Evolutionary conservation across 2,329 filamentous ascomycete species (phyloP), one percentile per base, ranked within the genome.

Genomic region (Paecilomyces formosus): DNA sequence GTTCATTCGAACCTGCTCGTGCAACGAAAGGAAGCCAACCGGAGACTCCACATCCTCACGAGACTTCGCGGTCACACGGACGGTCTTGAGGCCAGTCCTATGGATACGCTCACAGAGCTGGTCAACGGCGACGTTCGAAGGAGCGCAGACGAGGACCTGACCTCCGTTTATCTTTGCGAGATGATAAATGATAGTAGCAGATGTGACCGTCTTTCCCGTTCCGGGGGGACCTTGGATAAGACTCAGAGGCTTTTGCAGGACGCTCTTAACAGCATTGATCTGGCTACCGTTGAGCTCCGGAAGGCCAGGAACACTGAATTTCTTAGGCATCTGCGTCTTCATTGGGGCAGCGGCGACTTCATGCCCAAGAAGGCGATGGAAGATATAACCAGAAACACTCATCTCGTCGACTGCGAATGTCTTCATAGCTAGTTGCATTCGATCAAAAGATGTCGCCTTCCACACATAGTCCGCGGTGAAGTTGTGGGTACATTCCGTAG

Each of bases 341-440:
- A 97, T 94, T 5, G 93, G 92, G 55, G 92, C 92, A 45, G 93
- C 87, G 28, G 92, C 91, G 60, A 97, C 94, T 72, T 97, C 93
- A 69, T 97, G 92, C 57, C 94, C 94, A 31, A 99, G 85, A 22
- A 99, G 83, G 64, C 94, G 94, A 74, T 99, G 94, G 79, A 97
- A 99, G 64, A 99, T 96, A 76, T 97, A 99, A 39, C 94, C 94
- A 22, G 94, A 97, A 51, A 99, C 93, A 70, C 92, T 97, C 88
- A 96, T 90, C 75, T 99, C 94, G 66, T 99, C 93, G 52, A 97
- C 87, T 5, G 94, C 94, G 72, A 99, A 99, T 0, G 91, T 97
- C 81, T 97, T 97, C 93, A 99, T 97, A 57, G 94, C 95, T 64
- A 92, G 86, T 74, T 99, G 94, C 94, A 99, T 99, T 63, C 94